Percentiles rank a stretch among this genome's conserved stretches.
Conservation (phyloP, 306 rosid genomes). For the Heteromeles arbutifolia region DNA sequence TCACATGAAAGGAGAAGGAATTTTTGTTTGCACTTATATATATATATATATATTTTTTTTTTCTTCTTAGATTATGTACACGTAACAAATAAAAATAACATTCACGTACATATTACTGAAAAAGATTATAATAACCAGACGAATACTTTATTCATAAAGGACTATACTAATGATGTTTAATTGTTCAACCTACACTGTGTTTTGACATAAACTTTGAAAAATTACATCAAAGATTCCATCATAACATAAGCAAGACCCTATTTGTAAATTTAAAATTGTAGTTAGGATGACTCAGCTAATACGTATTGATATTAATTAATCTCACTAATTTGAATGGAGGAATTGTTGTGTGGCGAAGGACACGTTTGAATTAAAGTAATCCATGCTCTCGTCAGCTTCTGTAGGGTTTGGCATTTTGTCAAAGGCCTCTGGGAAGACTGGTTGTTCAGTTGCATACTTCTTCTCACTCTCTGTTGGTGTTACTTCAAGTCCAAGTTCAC, state of each 20-base stretch:
- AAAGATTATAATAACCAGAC: not conserved
- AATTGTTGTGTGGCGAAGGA: constrained; percentile 33
- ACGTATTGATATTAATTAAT: not conserved
- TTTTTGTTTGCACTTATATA: not conserved
- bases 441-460: constrained; percentile 18
- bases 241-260: constrained; percentile 21
- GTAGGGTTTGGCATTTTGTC: constrained; percentile 23
- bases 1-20: not conserved
- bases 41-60: too few relatives aligned
- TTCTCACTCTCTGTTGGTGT: constrained; percentile 10
- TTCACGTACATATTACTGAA: not conserved
- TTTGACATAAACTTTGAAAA: constrained; percentile 25
- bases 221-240: constrained; percentile 34
- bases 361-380: constrained; percentile 16
- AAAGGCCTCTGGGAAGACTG: constrained; percentile 9
- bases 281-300: not conserved
- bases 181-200: constrained; percentile 1
- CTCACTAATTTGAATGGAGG: constrained; percentile 2
- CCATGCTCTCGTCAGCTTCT: constrained; percentile 20
- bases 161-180: not conserved
- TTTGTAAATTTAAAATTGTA: not conserved
- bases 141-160: not conserved
- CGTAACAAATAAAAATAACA: not conserved
- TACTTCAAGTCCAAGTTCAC: constrained; percentile 46
- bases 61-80: too few relatives aligned